Base-by-base conservation (phyloP, 176 grass and related monocot genomes). In the Bromus sterilis region DNA sequence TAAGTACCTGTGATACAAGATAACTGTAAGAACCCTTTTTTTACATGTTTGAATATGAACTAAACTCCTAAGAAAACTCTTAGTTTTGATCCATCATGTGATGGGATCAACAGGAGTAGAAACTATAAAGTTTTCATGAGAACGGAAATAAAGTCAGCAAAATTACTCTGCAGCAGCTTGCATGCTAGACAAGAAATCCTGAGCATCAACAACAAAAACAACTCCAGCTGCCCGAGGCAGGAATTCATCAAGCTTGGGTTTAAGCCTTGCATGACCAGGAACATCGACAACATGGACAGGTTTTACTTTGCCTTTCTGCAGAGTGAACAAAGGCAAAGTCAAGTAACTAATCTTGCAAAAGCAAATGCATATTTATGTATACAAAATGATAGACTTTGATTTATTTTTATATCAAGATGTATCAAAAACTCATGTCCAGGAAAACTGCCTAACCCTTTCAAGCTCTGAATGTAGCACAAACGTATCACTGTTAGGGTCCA, bases 231-330 rank as follows among this genome's bases (percentile, higher is more conserved):
- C 77, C 74, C 87, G 82, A 80, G 90, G 90, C 75, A 95, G 86
- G 73, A 89, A 75, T 80, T 98, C 92, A 62, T 98, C 95, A 82
- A 98, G 86, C 66, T 98, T 95, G 7, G 92, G 81, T 78, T 92
- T 95, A 9, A 98, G 92, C 70, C 88, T 94, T 75, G 95, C 85
- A 88, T 98, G 92, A n/a, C 95, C 95, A 86, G 92, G 95, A 83
- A 95, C 92, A 87, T 98, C 95, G 84, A 98, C 80, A 86, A 98
- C 56, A 89, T 90, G 90, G 39, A 98, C 86, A 55, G 90, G 90
- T n/a, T 93, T 94, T 12, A 75, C 25, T 91, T 91, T 98, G 44
- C 90, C 84, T 58, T 83, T 98, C 89, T 98, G 78, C 69, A 87
- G 14, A 44, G 72, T 49, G 43, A 59, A 44, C 61, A 78, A 39